Conservation (phyloP, 257 asterid genomes). For the Craterostigma plantagineum region DNA sequence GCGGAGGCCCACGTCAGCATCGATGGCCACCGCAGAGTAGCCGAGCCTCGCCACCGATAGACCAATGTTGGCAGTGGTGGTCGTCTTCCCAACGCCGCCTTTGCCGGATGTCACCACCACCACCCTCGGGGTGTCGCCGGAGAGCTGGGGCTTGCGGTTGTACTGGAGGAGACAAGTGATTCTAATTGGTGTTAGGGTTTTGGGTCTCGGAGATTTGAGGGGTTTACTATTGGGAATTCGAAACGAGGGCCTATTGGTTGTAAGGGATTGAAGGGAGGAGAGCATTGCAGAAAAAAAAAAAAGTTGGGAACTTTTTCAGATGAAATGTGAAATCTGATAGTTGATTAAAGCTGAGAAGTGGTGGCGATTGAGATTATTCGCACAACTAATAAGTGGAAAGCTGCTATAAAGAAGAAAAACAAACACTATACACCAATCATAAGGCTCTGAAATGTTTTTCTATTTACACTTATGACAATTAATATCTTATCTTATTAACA, state of each 20-base stretch:
- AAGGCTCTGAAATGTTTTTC: no score
- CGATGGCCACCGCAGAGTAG: constrained; percentile 87
- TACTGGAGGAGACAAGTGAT: constrained; percentile 61
- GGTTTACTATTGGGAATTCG: constrained; percentile 22
- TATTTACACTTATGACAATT: no score
- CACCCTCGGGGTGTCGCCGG: constrained; percentile 84
- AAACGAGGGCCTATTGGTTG: background rate
- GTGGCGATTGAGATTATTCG: no score
- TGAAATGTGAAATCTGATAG: no score
- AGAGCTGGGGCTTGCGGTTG: constrained; percentile 90
- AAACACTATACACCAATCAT: no score
- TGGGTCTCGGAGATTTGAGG: constrained; percentile 17
- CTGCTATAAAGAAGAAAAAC: no score
- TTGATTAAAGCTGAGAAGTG: no score
- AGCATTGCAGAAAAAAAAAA: no score
- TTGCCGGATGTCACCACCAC: constrained; percentile 95
- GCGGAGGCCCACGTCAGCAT: constrained; percentile 93
- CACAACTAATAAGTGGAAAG: no score
- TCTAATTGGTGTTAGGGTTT: constrained; percentile 17
- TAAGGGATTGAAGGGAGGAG: no score
- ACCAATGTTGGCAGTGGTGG: constrained; percentile 93
- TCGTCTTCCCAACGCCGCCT: constrained; percentile 95
- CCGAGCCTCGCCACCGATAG: constrained; percentile 83
- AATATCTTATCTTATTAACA: no score
- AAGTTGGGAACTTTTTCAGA: no score